These are phyloP conservation scores for Suillus sp. DNA, from an alignment of 768 basidiomycete species.

Conservation along the genomic window DNA sequence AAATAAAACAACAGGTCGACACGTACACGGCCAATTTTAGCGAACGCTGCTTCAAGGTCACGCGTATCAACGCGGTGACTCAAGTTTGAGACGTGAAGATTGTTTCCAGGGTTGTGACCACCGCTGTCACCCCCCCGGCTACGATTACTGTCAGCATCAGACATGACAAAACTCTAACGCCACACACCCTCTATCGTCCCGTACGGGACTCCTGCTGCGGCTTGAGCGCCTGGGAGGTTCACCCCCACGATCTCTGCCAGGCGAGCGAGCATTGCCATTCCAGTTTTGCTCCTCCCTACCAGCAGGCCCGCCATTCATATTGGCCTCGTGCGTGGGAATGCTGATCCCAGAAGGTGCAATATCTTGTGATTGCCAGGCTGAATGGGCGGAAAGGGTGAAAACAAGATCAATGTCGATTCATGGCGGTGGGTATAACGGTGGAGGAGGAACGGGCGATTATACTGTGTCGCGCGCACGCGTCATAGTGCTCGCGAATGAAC, in stretches of 20 bases:
- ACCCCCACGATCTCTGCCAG: slow-evolving; percentile 43
- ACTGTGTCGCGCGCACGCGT: slow-evolving; percentile 17
- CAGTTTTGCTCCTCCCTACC: slow-evolving; percentile 59
- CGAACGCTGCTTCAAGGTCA: slow-evolving; percentile 86
- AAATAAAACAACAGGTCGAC: neutral
- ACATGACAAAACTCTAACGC: slow-evolving; percentile 14
- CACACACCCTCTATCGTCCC: slow-evolving; percentile 59
- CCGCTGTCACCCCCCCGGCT: slow-evolving; percentile 31
- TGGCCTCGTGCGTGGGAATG: slow-evolving; percentile 58
- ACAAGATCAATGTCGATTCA: slow-evolving; percentile 47
- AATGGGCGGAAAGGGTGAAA: slow-evolving; percentile 39
- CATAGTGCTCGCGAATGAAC: slow-evolving; percentile 14
- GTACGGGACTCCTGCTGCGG: slow-evolving; percentile 78
- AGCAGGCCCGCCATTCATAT: slow-evolving; percentile 47
- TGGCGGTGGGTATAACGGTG: slow-evolving; percentile 36
- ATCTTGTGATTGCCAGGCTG: slow-evolving; percentile 87
- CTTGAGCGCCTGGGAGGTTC: slow-evolving; percentile 67
- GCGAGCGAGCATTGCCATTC: slow-evolving; percentile 50
- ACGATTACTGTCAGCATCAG: neutral
- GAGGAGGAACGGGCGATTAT: slow-evolving; percentile 22
- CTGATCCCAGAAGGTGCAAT: slow-evolving; percentile 75
- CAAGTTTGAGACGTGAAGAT: slow-evolving; percentile 63
- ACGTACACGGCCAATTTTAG: slow-evolving; percentile 83
- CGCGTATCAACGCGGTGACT: slow-evolving; percentile 71
- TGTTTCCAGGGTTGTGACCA: slow-evolving; percentile 62